Conservation (phyloP, 148 eudicot genomes). For the Salicornia ramosissima region DNA sequence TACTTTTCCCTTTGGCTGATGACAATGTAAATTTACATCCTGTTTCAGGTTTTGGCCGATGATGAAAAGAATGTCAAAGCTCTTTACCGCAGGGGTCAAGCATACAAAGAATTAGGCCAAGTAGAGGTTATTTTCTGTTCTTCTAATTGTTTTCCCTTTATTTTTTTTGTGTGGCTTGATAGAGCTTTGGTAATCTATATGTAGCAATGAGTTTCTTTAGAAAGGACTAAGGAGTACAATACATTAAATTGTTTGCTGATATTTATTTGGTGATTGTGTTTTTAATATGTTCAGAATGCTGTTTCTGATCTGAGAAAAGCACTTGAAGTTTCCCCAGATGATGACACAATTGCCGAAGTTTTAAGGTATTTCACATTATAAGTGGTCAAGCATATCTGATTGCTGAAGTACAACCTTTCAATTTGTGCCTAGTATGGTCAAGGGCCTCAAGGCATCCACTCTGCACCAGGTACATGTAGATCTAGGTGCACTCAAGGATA, state of each 20-base stretch:
- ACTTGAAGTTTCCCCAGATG: conserved; percentile 79
- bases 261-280: conserved; percentile 1
- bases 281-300: conserved; percentile 48
- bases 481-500: too few relatives aligned
- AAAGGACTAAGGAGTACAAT: neutral
- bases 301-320: conserved; percentile 77
- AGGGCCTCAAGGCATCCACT: neutral
- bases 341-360: conserved; percentile 86
- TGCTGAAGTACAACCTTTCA: neutral
- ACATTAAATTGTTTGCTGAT: conserved; percentile 16
- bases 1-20: neutral
- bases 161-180: neutral
- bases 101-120: conserved; percentile 72
- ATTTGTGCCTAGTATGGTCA: neutral
- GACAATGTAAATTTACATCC: neutral
- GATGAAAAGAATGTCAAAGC: conserved; percentile 85
- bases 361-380: conserved; percentile 44
- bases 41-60: conserved; percentile 62
- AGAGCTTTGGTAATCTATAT: conserved; percentile 24
- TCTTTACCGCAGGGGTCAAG: conserved; percentile 92
- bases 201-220: conserved; percentile 11
- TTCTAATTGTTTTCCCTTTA: neutral
- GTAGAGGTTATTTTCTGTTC: conserved; percentile 40
- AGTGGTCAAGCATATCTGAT: neutral
- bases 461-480: too few relatives aligned